Conservation (phyloP, 345 rosid genomes). For the Gossypium turneri region DNA sequence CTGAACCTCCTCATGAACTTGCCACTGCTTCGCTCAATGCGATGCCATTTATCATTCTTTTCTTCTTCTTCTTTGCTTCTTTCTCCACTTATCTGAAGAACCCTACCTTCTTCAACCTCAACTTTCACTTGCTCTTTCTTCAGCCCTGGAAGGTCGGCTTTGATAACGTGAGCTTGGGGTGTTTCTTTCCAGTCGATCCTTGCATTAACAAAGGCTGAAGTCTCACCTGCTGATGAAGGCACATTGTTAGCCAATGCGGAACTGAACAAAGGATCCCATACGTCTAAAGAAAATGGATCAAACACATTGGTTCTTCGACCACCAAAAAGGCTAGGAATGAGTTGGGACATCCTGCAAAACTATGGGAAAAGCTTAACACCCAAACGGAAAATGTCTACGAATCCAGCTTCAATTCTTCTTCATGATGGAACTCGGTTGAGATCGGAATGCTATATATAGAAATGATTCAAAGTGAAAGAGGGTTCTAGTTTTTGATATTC, state of each 20-base stretch:
- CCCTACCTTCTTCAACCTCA: constrained; percentile 35
- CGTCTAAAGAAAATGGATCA: constrained; percentile 23
- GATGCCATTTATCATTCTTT: constrained; percentile 41
- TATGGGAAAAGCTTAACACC: background rate
- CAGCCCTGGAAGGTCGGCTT: constrained; percentile 41
- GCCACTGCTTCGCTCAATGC: constrained; percentile 34
- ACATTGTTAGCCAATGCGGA: background rate
- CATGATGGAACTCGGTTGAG: background rate
- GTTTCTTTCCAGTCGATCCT: constrained; percentile 47
- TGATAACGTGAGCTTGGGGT: constrained; percentile 37
- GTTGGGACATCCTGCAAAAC: constrained; percentile 8
- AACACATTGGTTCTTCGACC: constrained; percentile 24
- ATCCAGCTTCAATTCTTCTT: background rate
- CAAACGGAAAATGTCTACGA: background rate
- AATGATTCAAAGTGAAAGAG: background rate
- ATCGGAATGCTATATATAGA: background rate
- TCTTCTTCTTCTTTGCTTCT: constrained; percentile 36
- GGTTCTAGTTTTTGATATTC: background rate
- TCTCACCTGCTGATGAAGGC: constrained; percentile 25
- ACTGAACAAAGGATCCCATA: constrained; percentile 27
- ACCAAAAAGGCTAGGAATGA: constrained; percentile 17
- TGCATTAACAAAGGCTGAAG: constrained; percentile 20
- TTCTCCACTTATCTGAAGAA: constrained; percentile 36
- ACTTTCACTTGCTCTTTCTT: constrained; percentile 47
- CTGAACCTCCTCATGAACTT: constrained; percentile 44